Conservation (phyloP, 176 grass and related monocot species). For the Musa beccarii region DNA sequence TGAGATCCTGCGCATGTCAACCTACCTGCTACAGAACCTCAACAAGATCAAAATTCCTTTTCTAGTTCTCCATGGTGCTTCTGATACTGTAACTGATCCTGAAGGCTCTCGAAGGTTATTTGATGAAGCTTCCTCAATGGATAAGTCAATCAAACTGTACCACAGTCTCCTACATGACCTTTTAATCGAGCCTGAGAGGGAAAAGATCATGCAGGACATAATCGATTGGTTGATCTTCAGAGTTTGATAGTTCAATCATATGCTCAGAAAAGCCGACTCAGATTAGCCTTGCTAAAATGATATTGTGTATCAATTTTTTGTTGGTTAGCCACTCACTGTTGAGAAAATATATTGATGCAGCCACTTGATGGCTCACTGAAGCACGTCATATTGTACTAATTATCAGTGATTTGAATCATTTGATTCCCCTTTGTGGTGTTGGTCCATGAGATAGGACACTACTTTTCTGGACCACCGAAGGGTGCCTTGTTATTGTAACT, state of each 20-base stretch:
- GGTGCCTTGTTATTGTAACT: background rate
- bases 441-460: background rate
- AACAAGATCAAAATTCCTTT: conserved; percentile 55
- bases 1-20: conserved; percentile 58
- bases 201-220: conserved; percentile 54
- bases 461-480: background rate
- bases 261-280: background rate
- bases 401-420: background rate
- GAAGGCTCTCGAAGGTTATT: conserved; percentile 46
- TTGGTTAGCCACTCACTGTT: background rate
- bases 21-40: conserved; percentile 56
- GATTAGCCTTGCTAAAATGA: background rate
- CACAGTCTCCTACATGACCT: conserved; percentile 55
- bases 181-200: conserved; percentile 77
- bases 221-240: conserved; percentile 44
- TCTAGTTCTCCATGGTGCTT: conserved; percentile 66
- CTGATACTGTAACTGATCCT: conserved; percentile 63
- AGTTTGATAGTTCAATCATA: conserved; percentile 21
- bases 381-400: background rate
- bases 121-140: conserved; percentile 36
- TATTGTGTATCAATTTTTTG: background rate
- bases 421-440: background rate
- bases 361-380: background rate
- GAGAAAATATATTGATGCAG: background rate
- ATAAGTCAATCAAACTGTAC: conserved; percentile 65